Percentiles rank a stretch among this genome's conserved stretches.
These are phyloP conservation scores for Trichoderma orchidacearum DNA, from an alignment of 495 filamentous ascomycete species.

Conservation along the genomic window DNA sequence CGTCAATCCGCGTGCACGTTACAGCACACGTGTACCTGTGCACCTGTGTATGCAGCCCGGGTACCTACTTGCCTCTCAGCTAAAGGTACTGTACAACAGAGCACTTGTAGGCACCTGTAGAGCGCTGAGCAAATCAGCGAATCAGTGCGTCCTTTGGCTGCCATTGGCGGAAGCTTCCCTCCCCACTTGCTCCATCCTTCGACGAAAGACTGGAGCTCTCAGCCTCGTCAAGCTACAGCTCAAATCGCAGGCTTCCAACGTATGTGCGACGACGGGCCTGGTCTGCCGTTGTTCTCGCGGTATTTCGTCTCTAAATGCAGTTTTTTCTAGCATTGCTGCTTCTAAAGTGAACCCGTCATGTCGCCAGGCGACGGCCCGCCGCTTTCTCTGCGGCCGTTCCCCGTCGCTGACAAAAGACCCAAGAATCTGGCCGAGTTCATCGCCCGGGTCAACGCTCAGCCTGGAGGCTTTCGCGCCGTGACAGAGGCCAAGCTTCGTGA, in stretches of 20 bases:
- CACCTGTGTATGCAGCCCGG: no score
- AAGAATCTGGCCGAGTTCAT: constrained; percentile 58
- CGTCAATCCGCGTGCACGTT: no score
- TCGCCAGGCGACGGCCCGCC: constrained; percentile 10
- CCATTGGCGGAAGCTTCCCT: background rate
- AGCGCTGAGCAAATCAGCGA: background rate
- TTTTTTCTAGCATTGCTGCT: no score
- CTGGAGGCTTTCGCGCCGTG: constrained; percentile 59
- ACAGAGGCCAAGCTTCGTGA: constrained; percentile 46
- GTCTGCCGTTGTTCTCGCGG: no score
- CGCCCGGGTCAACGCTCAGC: constrained; percentile 56
- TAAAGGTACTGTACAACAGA: no score
- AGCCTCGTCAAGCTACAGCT: background rate
- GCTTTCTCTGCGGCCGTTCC: constrained; percentile 52
- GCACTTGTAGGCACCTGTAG: no score
- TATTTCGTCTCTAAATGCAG: no score
- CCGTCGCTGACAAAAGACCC: constrained; percentile 36
- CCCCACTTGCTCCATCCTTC: background rate
- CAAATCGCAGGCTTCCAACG: no score
- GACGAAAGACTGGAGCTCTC: background rate
- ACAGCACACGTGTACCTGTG: no score
- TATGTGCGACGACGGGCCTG: no score
- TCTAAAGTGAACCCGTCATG: background rate
- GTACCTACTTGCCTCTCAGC: no score
- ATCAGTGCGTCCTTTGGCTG: no score